A percentile compares a stretch with the other conserved stretches of the same genome.
Evolutionary conservation across 2,329 filamentous ascomycete species (phyloP).

Genomic region (Botrytis galanthina): DNA sequence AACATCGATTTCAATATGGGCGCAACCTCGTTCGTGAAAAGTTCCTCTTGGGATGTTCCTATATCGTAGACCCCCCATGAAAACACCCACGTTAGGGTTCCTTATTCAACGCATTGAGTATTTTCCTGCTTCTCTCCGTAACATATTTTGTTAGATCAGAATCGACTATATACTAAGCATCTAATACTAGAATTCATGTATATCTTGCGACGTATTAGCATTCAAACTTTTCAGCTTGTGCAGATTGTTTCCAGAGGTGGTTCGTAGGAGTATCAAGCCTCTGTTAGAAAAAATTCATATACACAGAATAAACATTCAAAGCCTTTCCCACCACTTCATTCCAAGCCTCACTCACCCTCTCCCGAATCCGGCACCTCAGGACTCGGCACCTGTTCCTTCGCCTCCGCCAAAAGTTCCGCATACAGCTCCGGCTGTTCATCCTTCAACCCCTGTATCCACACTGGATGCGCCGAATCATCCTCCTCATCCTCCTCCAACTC

Average conservation of each 20-base stretch:
- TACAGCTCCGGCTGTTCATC: neutral
- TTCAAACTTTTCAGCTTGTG: neutral
- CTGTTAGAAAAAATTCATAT: fast-evolving
- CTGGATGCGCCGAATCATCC: neutral
- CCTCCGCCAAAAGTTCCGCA: neutral
- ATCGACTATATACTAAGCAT: neutral
- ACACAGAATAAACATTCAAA: neutral
- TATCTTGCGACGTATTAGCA: neutral
- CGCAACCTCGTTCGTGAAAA: slow-evolving; percentile 91
- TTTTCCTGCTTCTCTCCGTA: neutral
- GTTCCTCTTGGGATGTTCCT: slow-evolving; percentile 73
- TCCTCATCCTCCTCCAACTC: neutral
- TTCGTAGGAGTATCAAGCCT: neutral
- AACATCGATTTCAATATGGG: slow-evolving; percentile 91
- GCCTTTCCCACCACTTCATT: neutral
- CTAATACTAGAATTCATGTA: neutral
- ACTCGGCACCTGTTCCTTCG: neutral
- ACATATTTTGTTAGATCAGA: fast-evolving
- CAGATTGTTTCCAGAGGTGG: neutral
- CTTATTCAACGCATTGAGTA: neutral
- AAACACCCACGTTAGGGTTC: neutral
- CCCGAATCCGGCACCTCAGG: neutral
- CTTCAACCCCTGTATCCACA: neutral
- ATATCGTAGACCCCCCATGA: slow-evolving; percentile 84
- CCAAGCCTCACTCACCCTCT: neutral